Evolutionary conservation across 1,139 yeast genomes (phyloP).

Genomic region (Blastobotrys aristatus): DNA sequence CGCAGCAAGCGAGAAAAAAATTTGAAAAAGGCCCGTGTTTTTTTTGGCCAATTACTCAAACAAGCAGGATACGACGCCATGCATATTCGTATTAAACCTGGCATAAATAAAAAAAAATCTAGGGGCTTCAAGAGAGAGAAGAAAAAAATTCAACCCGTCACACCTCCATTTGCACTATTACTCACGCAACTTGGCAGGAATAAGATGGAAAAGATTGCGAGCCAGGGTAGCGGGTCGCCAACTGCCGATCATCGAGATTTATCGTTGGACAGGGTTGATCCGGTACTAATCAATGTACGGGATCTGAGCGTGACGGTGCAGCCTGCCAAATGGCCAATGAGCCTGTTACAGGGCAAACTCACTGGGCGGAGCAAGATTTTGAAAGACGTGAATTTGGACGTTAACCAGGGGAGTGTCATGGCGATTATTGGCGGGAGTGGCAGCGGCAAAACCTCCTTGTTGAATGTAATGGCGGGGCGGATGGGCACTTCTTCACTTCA

Average conservation of each 20-base stretch:
- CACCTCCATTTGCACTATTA: no score
- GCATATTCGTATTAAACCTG: no score
- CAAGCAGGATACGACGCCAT: no score
- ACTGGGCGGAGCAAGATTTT: slow-evolving; percentile 29
- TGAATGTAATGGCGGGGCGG: slow-evolving; percentile 66
- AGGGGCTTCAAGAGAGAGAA: no score
- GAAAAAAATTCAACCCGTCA: no score
- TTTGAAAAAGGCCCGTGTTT: no score
- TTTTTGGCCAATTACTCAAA: no score
- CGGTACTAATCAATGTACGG: slow-evolving; percentile 24
- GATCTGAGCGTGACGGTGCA: slow-evolving; percentile 20
- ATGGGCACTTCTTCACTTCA: slow-evolving; percentile 37
- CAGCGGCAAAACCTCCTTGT: slow-evolving; percentile 76
- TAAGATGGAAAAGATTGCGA: neutral
- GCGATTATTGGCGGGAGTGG: slow-evolving; percentile 87
- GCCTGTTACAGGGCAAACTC: neutral
- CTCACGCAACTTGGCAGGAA: no score
- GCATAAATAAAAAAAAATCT: no score
- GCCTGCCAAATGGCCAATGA: slow-evolving; percentile 8
- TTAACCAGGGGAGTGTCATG: slow-evolving; percentile 49
- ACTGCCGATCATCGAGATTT: slow-evolving; percentile 9
- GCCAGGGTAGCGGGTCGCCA: neutral
- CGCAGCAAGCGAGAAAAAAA: no score
- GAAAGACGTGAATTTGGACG: slow-evolving; percentile 48
- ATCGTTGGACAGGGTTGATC: slow-evolving; percentile 23